Evolutionary conservation across 2,329 filamentous ascomycete species (phyloP), one percentile per base, ranked within the genome.

Genomic region (Fonsecaea pedrosoi): DNA sequence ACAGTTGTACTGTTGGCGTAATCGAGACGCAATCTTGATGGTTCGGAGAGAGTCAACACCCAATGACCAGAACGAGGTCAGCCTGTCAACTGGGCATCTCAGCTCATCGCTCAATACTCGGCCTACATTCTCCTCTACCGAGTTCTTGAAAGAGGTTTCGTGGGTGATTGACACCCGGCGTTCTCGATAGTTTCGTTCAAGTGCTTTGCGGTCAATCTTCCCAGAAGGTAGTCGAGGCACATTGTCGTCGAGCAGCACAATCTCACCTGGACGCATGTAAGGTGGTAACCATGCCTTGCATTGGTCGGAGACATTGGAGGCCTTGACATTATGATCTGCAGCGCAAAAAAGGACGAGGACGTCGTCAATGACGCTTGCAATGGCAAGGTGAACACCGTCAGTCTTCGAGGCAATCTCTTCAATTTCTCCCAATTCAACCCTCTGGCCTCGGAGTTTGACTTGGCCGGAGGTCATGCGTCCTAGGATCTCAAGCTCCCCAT

Each of bases 391-490:
- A 55, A 92, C 89, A 0, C 86, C 86, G 0, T 81, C 74, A 0
- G 86, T 84, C 62, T 85, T 85, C 54, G 90, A 82, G 2, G 89
- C 83, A 0, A 87, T 89, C 71, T 92, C 87, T 74, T 94, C 91
- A 21, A 93, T 83, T 74, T 94, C 92, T 0, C 91, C 91, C 4
- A 95, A 85, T 74, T 95, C 91, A 59, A 96, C 86, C 57, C 92
- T 85, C 77, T 96, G 93, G 1, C 93, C 93, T 61, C 92, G 86
- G 7, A 97, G 82, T 78, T 97, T 97, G 59, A 97, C 89, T 77
- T 97, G 94, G 0, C 92, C 92, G 58, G 87, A 87, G 1, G 86
- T 86, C 12, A 97, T 89, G 10, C 94, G 89, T 0, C 94, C 94
- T 38, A 94, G 83, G 74, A 92, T 96, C 76, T 96, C 91, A n/a